phyloP scores from a whole-genome alignment of 768 basidiomycete species.

The Lactarius sanguifluus region DNA sequence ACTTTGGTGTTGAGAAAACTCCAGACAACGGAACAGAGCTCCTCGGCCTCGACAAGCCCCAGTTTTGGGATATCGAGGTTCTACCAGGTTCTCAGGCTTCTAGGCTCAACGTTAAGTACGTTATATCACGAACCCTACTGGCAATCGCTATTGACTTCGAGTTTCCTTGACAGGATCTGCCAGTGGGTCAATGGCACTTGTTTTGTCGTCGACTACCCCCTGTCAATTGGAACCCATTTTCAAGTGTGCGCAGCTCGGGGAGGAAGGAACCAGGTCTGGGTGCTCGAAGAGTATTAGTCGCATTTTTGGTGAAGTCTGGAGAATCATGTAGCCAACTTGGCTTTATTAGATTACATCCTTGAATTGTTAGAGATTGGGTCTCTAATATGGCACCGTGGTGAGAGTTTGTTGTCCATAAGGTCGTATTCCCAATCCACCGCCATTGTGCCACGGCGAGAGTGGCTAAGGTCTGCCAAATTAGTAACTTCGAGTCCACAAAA shows the following conservation, averaged over 20 bases:
- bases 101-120: neutral
- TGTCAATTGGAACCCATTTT: neutral
- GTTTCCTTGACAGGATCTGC: neutral
- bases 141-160: neutral
- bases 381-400: too few species aligned
- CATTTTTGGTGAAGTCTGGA: neutral
- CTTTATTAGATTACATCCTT: neutral
- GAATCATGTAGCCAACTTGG: neutral
- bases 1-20: too few species aligned
- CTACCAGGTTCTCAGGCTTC: neutral
- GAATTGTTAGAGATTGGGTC: too few species aligned
- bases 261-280: slow-evolving; percentile 1
- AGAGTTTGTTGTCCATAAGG: too few species aligned
- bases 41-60: neutral
- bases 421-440: too few species aligned
- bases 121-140: neutral
- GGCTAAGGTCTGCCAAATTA: too few species aligned
- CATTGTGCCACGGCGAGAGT: too few species aligned
- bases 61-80: neutral
- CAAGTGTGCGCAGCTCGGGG: neutral
- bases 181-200: neutral
- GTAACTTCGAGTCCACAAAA: too few species aligned
- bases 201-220: neutral
- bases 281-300: slow-evolving; percentile 2
- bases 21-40: too few species aligned